These are phyloP conservation scores for Xylariomycetidae sp. DNA, from an alignment of 2,329 filamentous ascomycete genomes.

Conservation along the genomic window DNA sequence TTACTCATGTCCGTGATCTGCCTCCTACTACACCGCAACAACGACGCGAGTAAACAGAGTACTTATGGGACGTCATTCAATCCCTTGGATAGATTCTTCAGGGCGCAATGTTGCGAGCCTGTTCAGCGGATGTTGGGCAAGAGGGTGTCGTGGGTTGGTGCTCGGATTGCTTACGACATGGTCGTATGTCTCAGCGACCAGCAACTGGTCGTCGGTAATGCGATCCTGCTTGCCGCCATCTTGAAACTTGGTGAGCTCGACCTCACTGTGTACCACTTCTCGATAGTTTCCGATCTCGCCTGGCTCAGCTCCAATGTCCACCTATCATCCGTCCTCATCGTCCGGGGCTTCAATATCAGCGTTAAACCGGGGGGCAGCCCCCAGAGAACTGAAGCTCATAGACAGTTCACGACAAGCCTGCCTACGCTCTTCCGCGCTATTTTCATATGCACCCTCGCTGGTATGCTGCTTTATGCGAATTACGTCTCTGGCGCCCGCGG, in stretches of 20 bases:
- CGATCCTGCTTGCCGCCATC: slow-evolving; percentile 12
- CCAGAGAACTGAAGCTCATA: background rate
- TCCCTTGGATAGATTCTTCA: background rate
- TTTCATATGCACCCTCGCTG: slow-evolving; percentile 2
- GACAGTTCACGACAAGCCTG: background rate
- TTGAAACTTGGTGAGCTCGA: slow-evolving; percentile 9
- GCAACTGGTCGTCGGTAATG: slow-evolving; percentile 19
- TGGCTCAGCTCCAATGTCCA: slow-evolving; percentile 21
- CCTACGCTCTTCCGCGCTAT: slow-evolving; percentile 2
- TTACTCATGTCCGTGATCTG: background rate
- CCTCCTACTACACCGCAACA: slow-evolving; percentile 1
- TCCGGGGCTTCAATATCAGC: slow-evolving; percentile 6
- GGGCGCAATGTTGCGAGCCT: background rate
- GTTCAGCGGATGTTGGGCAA: background rate
- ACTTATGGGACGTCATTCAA: too few species aligned
- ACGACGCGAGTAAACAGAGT: too few species aligned
- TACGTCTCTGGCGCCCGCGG: slow-evolving; percentile 2
- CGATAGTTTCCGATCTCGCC: slow-evolving; percentile 18
- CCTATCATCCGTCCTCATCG: slow-evolving; percentile 12
- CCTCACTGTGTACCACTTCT: slow-evolving; percentile 20
- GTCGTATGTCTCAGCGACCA: slow-evolving; percentile 18
- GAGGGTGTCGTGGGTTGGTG: background rate
- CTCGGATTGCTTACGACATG: slow-evolving; percentile 9
- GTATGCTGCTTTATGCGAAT: slow-evolving; percentile 4
- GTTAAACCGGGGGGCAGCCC: slow-evolving; percentile 6